phyloP scores from a whole-genome alignment of 1,284 basidiomycete genomes.

The Naganishia sp. region DNA sequence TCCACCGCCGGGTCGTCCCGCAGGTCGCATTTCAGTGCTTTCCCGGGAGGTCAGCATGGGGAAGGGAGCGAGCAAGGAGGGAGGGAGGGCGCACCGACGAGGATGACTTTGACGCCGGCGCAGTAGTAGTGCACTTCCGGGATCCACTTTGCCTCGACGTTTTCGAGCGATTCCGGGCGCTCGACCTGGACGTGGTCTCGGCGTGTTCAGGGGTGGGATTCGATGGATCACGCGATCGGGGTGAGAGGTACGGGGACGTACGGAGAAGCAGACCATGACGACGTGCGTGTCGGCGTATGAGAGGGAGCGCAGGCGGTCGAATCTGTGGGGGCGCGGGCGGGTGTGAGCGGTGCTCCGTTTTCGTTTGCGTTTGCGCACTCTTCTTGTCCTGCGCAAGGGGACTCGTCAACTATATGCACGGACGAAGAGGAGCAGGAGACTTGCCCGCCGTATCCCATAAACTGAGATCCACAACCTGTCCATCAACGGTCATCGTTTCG shows the following conservation, averaged over 20 bases:
- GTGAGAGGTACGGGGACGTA: constrained; percentile 41
- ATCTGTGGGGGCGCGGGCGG: constrained; percentile 61
- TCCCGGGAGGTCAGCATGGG: background rate
- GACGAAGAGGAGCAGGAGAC: background rate
- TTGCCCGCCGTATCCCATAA: constrained; percentile 94
- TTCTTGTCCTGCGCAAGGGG: constrained; percentile 14
- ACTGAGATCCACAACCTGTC: constrained; percentile 80
- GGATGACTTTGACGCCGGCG: constrained; percentile 87
- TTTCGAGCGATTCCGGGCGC: constrained; percentile 85
- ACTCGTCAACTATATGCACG: no score
- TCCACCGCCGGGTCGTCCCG: constrained; percentile 71
- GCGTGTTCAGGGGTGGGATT: no score
- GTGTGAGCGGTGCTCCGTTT: no score
- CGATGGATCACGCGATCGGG: no score
- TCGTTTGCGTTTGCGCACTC: constrained; percentile 15
- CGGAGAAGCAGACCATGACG: constrained; percentile 91
- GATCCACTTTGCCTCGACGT: constrained; percentile 76
- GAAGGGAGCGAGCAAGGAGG: no score
- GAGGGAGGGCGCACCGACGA: constrained; percentile 69
- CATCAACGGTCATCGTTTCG: constrained; percentile 78
- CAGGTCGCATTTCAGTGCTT: constrained; percentile 92
- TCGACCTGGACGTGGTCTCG: constrained; percentile 64
- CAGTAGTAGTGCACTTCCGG: constrained; percentile 68
- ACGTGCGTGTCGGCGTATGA: constrained; percentile 95
- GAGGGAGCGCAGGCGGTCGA: constrained; percentile 84